phyloP scores from a whole-genome alignment of 75 land plant genomes.

The Chamaecyparis obtusa region DNA sequence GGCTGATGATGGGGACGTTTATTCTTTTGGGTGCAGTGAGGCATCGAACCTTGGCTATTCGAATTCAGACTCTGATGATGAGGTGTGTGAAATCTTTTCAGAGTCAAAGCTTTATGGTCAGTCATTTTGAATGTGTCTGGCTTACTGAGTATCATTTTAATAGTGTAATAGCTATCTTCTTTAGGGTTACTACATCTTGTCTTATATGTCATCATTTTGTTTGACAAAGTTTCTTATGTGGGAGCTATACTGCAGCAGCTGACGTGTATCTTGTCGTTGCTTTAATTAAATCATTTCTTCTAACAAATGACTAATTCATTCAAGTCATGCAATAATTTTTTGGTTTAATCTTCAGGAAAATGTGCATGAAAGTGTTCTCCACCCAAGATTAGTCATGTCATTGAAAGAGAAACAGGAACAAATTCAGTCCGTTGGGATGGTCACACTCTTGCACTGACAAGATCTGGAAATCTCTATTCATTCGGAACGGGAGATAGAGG shows the following conservation, averaged over 20 bases:
- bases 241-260: constrained; percentile 6
- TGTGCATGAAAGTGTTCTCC: constrained; percentile 53
- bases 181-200: neutral
- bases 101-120: neutral
- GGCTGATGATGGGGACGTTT: constrained; percentile 75
- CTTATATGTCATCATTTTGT: neutral
- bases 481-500: constrained; percentile 88
- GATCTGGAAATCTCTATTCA: constrained; percentile 68
- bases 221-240: neutral
- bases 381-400: constrained; percentile 61
- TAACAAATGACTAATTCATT: neutral
- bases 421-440: constrained; percentile 86
- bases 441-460: constrained; percentile 83
- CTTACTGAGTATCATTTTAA: neutral
- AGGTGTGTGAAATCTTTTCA: constrained; percentile 35
- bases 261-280: neutral
- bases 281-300: neutral
- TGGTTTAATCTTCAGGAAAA: constrained; percentile 38
- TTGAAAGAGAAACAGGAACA: constrained; percentile 57
- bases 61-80: constrained; percentile 34
- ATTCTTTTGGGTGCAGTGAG: constrained; percentile 82
- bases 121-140: neutral
- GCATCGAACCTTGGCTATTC: constrained; percentile 74
- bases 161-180: neutral
- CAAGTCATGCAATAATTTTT: neutral